A percentile compares a stretch with the other conserved stretches of the same genome.
These are phyloP conservation scores for Ajuga reptans DNA, from an alignment of 305 asterid species.

Conservation along the genomic window DNA sequence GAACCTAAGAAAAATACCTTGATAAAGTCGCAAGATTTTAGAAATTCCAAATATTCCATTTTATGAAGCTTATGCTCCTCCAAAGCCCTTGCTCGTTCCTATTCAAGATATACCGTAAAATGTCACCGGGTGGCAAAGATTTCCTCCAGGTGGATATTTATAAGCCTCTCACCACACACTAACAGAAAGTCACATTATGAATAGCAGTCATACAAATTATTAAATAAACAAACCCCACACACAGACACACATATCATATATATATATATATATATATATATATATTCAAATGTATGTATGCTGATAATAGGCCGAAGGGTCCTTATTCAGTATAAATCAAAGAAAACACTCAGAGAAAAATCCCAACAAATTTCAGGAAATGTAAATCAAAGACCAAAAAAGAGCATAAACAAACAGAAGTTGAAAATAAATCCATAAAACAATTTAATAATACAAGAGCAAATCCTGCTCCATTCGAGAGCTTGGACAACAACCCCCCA, in stretches of 20 bases:
- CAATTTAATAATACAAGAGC: neutral
- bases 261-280: too few relatives aligned
- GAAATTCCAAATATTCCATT: conserved; percentile 62
- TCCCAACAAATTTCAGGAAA: neutral
- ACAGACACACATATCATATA: too few relatives aligned
- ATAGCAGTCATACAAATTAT: neutral
- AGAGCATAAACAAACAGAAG: neutral
- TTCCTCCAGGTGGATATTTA: neutral
- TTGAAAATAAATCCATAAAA: neutral
- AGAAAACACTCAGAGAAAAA: neutral
- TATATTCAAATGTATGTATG: too few relatives aligned
- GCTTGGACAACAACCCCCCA: neutral
- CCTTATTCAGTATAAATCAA: neutral
- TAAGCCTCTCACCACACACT: neutral
- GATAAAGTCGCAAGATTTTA: conserved; percentile 84
- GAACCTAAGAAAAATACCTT: conserved; percentile 39
- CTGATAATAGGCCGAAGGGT: neutral
- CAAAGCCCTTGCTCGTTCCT: conserved; percentile 81
- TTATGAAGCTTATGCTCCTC: conserved; percentile 70
- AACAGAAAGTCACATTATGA: neutral
- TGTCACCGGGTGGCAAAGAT: conserved; percentile 1
- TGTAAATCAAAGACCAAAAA: too few relatives aligned
- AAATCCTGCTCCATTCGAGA: neutral
- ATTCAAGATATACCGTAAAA: conserved; percentile 24
- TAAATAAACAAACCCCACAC: too few relatives aligned